Evolutionary conservation across 495 filamentous ascomycete genomes (phyloP).

Genomic region (Hypoxylon perforatum): DNA sequence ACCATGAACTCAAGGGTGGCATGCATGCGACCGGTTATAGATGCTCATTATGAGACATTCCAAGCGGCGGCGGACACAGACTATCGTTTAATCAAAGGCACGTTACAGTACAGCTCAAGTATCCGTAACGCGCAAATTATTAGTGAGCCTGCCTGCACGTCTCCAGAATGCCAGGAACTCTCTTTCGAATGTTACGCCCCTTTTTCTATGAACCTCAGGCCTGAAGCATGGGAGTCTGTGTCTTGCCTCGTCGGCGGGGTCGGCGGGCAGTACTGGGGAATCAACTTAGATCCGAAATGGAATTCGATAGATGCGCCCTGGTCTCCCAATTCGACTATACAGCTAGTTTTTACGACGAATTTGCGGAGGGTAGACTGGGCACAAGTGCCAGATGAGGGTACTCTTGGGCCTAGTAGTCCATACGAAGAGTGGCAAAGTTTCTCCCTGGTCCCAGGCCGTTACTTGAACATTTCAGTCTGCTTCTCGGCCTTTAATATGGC

Average conservation of each 20-base stretch:
- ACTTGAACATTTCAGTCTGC: not conserved
- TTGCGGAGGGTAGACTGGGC: not conserved
- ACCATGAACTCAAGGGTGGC: not conserved
- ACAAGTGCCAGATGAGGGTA: not conserved
- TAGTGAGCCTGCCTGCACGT: not conserved
- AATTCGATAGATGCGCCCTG: not conserved
- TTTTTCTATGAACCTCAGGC: not conserved
- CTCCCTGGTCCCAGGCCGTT: not conserved
- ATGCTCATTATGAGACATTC: not conserved
- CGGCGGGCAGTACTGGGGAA: not conserved
- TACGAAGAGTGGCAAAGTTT: not conserved
- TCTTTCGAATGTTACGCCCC: not conserved
- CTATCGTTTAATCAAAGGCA: not conserved
- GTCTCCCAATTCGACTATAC: not conserved
- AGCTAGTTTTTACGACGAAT: not conserved
- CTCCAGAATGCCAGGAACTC: not conserved
- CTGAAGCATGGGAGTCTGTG: not conserved
- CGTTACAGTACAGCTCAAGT: not conserved
- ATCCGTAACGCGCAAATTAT: not conserved
- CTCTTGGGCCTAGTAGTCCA: not conserved
- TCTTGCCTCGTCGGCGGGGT: not conserved
- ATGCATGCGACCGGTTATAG: not conserved
- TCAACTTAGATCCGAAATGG: not conserved
- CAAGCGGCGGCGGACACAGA: not conserved
- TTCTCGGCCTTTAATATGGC: not conserved